Percentiles rank a stretch among this genome's conserved stretches.
phyloP scores from a whole-genome alignment of 1,139 yeast species.

The Nakaseomyces delphensis region DNA sequence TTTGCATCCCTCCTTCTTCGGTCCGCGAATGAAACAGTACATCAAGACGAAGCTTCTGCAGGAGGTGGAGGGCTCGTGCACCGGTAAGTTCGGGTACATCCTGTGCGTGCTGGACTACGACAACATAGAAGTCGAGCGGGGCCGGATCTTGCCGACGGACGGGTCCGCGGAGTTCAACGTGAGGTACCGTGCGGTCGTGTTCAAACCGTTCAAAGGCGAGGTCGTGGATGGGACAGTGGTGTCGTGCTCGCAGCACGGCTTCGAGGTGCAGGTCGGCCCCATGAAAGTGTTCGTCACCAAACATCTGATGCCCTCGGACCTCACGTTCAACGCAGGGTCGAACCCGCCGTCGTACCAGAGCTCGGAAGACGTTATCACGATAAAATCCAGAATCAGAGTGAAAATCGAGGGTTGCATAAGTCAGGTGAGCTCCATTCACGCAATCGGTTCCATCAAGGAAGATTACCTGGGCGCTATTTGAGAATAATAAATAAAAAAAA shows the following conservation, averaged over 20 bases:
- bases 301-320: conserved; percentile 88
- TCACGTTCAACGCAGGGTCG: conserved; percentile 90
- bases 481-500: no score
- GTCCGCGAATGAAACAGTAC: conserved; percentile 95
- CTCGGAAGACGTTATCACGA: conserved; percentile 89
- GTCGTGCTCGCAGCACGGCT: conserved; percentile 91
- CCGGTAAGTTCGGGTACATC: conserved; percentile 97
- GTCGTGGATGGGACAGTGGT: conserved; percentile 96
- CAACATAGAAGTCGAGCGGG: conserved; percentile 92
- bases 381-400: conserved; percentile 86
- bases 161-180: conserved; percentile 98
- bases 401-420: conserved; percentile 97
- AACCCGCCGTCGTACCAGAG: conserved; percentile 98
- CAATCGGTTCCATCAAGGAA: conserved; percentile 95
- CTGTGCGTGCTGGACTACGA: conserved; percentile 92
- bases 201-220: conserved; percentile 98
- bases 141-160: conserved; percentile 77
- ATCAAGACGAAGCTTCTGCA: conserved; percentile 80
- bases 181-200: conserved; percentile 90
- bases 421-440: conserved; percentile 94
- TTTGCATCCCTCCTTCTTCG: conserved; percentile 93
- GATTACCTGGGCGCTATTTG: conserved; percentile 83
- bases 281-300: conserved; percentile 89
- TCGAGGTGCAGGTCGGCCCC: conserved; percentile 97
- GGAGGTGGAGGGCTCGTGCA: conserved; percentile 97